Evolutionary conservation across 1,139 yeast species (phyloP).

Genomic region (Candida tunisiensis): DNA sequence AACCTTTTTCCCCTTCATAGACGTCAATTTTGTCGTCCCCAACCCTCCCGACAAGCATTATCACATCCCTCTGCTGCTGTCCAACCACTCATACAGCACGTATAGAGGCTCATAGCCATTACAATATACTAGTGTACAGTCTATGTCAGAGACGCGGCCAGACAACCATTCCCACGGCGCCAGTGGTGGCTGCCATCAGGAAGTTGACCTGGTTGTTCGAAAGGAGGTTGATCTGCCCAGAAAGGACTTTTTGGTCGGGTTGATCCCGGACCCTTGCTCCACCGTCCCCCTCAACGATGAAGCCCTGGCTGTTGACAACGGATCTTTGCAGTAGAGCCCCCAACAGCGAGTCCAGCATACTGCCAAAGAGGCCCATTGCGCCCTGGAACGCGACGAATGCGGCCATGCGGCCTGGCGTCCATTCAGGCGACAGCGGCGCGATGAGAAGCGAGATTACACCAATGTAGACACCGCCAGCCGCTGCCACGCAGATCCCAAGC

Average conservation of each 20-base stretch:
- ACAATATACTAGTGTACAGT: background rate
- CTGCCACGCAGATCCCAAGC: constrained; percentile 24
- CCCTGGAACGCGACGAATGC: constrained; percentile 16
- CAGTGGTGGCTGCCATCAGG: constrained; percentile 18
- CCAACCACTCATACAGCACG: constrained; percentile 76
- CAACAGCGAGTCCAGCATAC: constrained; percentile 26
- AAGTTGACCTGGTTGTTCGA: constrained; percentile 28
- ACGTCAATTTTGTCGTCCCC: constrained; percentile 49
- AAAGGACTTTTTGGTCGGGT: constrained; percentile 6
- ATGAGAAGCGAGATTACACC: constrained; percentile 16
- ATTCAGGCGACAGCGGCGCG: constrained; percentile 6
- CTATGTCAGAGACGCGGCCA: constrained; percentile 6
- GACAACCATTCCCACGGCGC: constrained; percentile 15
- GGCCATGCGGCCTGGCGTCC: constrained; percentile 5
- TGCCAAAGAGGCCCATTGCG: constrained; percentile 24
- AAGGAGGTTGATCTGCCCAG: constrained; percentile 15
- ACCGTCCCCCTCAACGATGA: constrained; percentile 25
- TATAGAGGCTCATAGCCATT: constrained; percentile 43
- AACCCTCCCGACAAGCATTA: constrained; percentile 63
- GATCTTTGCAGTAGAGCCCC: constrained; percentile 27
- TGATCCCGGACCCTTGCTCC: constrained; percentile 12
- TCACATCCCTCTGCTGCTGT: constrained; percentile 69
- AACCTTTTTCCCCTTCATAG: constrained; percentile 75
- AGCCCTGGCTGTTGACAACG: constrained; percentile 20
- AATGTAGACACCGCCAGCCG: constrained; percentile 23